Base-by-base conservation (phyloP, 495 filamentous ascomycete species). In the Xylaria longipes region DNA sequence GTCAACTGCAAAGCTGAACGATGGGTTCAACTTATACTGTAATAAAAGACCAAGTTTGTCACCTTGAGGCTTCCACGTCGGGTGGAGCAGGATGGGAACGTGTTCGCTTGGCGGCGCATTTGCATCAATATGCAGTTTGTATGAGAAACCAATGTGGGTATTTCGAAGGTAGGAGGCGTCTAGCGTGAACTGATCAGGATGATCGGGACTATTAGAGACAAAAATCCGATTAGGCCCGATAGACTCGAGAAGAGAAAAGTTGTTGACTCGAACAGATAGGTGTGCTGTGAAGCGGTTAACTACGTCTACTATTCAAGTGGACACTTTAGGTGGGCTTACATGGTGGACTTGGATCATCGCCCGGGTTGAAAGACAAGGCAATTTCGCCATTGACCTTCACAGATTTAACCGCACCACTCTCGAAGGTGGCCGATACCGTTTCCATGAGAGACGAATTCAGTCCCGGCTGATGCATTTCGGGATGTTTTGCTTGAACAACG, bases 141-240 rank as follows among this genome's bases (percentile, higher is more conserved):
- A 99, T 71, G 95, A 97, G 84, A 99, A 99, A 39, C 93, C 96
- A 3, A 96, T 90, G 0, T 92, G 86, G 14, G 93, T 91, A 68
- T 89, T 91, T 60, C 61, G 69, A 65, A 97, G 87, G 73, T 88
- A 90, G 11, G 89, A 84, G 2, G 93, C 79, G 73, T 92, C 88
- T 54, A 98, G 82, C 5, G 84, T 87, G 81, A 97, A 99, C 76
- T 96, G 92, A 56, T 95, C 96, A 11, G 92, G 84, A 68, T 87
- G 91, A 46, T 93, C 91, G 3, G 77, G 71, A n/a, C 88, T 84
- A 74, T 92, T 90, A 22, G 87, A 87, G 66, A 98, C 90, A 79
- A 98, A 97, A 67, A 92, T 89, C 39, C 94, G 93, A 80, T 99
- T 99, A 25, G 94, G 94, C 3, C 95, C 96, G 65, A 99, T 94